Percentiles rank a stretch among this genome's conserved stretches.
phyloP scores from a whole-genome alignment of 805 yeast species.

The Cyberlindnera maclurae region DNA sequence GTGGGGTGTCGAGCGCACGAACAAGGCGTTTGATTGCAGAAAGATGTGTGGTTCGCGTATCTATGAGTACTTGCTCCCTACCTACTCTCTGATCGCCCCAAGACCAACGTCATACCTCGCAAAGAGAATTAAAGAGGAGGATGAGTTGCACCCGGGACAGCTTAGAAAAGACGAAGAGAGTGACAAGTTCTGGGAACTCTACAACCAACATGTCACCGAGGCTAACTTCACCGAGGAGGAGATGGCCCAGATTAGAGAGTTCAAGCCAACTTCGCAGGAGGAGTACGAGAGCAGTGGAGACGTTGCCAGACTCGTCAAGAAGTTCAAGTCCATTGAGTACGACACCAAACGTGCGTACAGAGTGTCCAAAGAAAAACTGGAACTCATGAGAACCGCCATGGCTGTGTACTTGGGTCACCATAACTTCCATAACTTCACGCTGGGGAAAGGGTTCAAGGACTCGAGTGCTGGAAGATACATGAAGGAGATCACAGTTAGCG shows the following conservation, averaged over 20 bases:
- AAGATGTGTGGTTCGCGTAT: conserved; percentile 94
- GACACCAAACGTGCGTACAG: conserved; percentile 62
- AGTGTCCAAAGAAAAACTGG: conserved; percentile 54
- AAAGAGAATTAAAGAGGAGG: conserved; percentile 48
- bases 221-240: conserved; percentile 25
- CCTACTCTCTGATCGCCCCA: conserved; percentile 88
- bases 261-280: conserved; percentile 30
- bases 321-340: conserved; percentile 58
- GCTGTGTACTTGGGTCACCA: conserved; percentile 76
- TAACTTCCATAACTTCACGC: conserved; percentile 84
- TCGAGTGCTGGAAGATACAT: conserved; percentile 80
- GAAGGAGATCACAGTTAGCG: conserved; percentile 71
- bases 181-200: conserved; percentile 60
- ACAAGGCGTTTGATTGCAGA: conserved; percentile 89
- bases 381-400: conserved; percentile 60
- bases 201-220: conserved; percentile 32
- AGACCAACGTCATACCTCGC: conserved; percentile 66
- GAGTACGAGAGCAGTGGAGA: conserved; percentile 30
- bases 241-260: conserved; percentile 21
- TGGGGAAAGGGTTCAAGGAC: conserved; percentile 77
- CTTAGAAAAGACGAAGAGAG: conserved; percentile 64
- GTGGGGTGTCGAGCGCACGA: conserved; percentile 89
- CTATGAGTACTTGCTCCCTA: conserved; percentile 90
- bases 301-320: conserved; percentile 36
- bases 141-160: conserved; percentile 47